These are phyloP conservation scores for Rhazya stricta DNA, from an alignment of 257 asterid genomes.

Conservation along the genomic window DNA sequence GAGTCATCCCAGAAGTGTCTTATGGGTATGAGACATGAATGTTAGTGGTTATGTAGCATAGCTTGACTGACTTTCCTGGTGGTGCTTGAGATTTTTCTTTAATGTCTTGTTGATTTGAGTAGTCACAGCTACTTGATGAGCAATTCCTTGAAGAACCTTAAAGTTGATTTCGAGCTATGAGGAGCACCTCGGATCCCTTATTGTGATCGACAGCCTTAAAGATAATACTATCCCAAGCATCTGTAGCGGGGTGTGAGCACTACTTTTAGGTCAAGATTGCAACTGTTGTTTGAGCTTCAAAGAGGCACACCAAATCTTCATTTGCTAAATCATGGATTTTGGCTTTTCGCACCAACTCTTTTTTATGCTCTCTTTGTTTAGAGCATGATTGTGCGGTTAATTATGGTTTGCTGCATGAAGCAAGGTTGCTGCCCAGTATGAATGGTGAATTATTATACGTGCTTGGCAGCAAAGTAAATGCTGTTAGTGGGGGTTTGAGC, in stretches of 20 bases:
- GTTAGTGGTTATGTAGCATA: background rate
- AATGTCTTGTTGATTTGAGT: background rate
- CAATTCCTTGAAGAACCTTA: background rate
- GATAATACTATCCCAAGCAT: background rate
- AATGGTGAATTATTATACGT: too few species aligned
- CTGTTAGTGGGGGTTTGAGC: background rate
- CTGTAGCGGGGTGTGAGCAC: background rate
- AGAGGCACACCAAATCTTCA: background rate
- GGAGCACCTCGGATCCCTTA: background rate
- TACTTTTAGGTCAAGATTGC: too few species aligned
- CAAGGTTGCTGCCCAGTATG: too few species aligned
- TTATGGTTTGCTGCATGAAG: too few species aligned
- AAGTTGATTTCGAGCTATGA: background rate
- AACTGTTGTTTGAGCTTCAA: background rate
- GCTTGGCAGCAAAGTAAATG: too few species aligned
- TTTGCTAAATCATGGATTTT: too few species aligned
- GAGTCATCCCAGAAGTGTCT: background rate
- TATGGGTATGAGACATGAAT: background rate
- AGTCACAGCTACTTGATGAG: background rate
- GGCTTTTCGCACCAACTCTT: too few species aligned
- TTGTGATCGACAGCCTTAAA: background rate
- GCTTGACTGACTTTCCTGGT: background rate
- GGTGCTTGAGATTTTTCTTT: background rate
- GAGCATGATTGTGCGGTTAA: too few species aligned
- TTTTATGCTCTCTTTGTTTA: too few species aligned